phyloP scores from a whole-genome alignment of 768 basidiomycete genomes.

The Boletellus ananiceps region DNA sequence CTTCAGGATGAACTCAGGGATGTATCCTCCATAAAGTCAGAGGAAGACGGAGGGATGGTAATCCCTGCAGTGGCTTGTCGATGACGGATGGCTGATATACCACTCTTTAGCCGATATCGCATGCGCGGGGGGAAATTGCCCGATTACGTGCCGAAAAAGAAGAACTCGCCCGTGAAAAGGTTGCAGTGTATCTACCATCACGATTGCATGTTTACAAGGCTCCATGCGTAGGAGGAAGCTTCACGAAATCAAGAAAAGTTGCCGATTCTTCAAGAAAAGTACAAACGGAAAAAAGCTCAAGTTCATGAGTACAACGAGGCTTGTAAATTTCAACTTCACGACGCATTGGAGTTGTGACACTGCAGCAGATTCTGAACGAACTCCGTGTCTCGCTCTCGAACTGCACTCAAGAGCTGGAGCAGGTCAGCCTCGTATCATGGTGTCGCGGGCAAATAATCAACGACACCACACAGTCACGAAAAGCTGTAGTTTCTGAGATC shows the following conservation, averaged over 20 bases:
- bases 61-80: not conserved
- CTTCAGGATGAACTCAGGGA: slow-evolving; percentile 12
- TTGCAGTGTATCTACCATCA: not conserved
- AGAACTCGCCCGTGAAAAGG: slow-evolving; percentile 14
- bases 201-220: not conserved
- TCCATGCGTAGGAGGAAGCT: slow-evolving; percentile 11
- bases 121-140: slow-evolving; percentile 9
- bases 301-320: slow-evolving; percentile 16
- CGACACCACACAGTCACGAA: slow-evolving; percentile 9
- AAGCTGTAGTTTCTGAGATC: slow-evolving; percentile 10
- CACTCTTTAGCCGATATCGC: slow-evolving; percentile 6
- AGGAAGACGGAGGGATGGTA: slow-evolving; percentile 11
- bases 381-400: slow-evolving; percentile 17
- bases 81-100: slow-evolving; percentile 1
- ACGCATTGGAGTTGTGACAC: not conserved
- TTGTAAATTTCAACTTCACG: slow-evolving; percentile 4
- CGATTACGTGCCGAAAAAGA: slow-evolving; percentile 16
- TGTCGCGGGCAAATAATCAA: not conserved
- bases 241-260: slow-evolving; percentile 7
- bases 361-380: slow-evolving; percentile 15
- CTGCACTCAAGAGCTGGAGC: slow-evolving; percentile 19
- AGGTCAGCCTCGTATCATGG: slow-evolving; percentile 2
- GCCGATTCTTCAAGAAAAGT: slow-evolving; percentile 15
- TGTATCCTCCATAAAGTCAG: slow-evolving; percentile 16
- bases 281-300: slow-evolving; percentile 17